phyloP scores from a whole-genome alignment of 2,329 filamentous ascomycete genomes.

The Teratosphaeria viscida region DNA sequence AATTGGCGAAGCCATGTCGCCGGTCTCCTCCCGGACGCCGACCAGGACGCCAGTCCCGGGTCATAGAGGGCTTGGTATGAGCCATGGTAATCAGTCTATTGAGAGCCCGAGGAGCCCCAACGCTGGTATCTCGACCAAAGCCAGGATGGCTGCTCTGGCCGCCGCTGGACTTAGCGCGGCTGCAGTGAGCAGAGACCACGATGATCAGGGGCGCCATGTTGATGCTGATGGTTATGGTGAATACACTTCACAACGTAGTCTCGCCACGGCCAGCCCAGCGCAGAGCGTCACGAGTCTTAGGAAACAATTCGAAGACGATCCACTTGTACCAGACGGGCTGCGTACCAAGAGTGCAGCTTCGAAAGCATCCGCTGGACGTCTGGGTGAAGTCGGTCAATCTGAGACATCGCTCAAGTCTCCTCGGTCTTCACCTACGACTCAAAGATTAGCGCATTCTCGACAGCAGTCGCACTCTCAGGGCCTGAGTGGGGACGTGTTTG shows the following conservation, averaged over 20 bases:
- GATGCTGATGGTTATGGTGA: conserved; percentile 24
- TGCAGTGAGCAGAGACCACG: conserved; percentile 44
- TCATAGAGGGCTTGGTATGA: conserved; percentile 52
- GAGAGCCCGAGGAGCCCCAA: conserved; percentile 7
- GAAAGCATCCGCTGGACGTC: conserved; percentile 53
- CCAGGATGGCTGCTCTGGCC: conserved; percentile 27
- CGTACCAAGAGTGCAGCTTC: conserved; percentile 23
- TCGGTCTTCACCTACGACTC: conserved; percentile 48
- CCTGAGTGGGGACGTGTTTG: conserved; percentile 35
- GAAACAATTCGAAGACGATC: conserved; percentile 50
- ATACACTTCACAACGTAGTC: conserved; percentile 6
- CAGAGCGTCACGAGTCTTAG: conserved; percentile 71
- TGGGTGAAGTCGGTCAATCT: conserved; percentile 41
- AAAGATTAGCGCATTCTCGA: conserved; percentile 40
- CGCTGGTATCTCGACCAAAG: conserved; percentile 30
- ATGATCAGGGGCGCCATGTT: conserved; percentile 50
- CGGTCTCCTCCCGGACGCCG: conserved; percentile 47
- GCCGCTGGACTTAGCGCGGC: conserved; percentile 30
- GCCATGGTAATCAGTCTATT: conserved; percentile 50
- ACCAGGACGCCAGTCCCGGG: conserved; percentile 45
- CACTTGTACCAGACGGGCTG: conserved; percentile 22
- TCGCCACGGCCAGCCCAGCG: conserved; percentile 55
- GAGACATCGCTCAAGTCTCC: conserved; percentile 50
- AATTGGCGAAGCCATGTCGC: conserved; percentile 43
- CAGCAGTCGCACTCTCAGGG: conserved; percentile 39